Evolutionary conservation across 148 eudicot genomes (phyloP).

Genomic region (Arbutus unedo): DNA sequence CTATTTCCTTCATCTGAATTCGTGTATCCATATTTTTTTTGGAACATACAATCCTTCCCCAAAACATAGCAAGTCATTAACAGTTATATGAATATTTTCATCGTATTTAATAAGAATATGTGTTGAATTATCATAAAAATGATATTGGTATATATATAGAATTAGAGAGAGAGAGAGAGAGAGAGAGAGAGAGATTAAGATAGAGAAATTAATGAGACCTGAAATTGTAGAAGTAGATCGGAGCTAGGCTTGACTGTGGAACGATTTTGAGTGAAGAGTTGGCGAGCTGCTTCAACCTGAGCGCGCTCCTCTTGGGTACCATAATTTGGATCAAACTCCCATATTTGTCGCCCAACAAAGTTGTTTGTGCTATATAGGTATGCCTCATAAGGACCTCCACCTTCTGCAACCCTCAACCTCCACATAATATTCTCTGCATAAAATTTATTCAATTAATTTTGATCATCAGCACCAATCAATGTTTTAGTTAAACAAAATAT

Average conservation of each 20-base stretch:
- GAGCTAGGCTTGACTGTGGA: slow-evolving; percentile 14
- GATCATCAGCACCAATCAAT: background rate
- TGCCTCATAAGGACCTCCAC: slow-evolving; percentile 17
- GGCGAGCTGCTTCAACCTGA: slow-evolving; percentile 17
- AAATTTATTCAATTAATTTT: background rate
- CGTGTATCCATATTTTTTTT: too few species aligned
- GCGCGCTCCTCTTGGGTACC: slow-evolving; percentile 20
- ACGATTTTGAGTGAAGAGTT: slow-evolving; percentile 11
- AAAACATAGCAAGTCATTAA: too few species aligned
- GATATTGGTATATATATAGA: too few species aligned
- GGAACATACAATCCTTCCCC: too few species aligned
- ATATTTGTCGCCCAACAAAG: slow-evolving; percentile 20
- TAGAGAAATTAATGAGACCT: slow-evolving; percentile 10
- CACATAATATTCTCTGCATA: slow-evolving; percentile 4
- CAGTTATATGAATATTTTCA: too few species aligned
- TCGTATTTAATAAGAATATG: too few species aligned
- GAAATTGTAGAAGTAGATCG: slow-evolving; percentile 13
- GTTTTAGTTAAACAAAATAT: too few species aligned
- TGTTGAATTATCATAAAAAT: too few species aligned
- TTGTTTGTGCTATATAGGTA: slow-evolving; percentile 24
- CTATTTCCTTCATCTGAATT: too few species aligned
- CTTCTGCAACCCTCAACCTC: slow-evolving; percentile 25
- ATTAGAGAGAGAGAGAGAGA: background rate
- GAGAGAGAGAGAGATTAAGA: background rate
- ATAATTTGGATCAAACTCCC: slow-evolving; percentile 21